Conservation (phyloP, 352 stramenopile species). For the Globisporangium camurandrum region DNA sequence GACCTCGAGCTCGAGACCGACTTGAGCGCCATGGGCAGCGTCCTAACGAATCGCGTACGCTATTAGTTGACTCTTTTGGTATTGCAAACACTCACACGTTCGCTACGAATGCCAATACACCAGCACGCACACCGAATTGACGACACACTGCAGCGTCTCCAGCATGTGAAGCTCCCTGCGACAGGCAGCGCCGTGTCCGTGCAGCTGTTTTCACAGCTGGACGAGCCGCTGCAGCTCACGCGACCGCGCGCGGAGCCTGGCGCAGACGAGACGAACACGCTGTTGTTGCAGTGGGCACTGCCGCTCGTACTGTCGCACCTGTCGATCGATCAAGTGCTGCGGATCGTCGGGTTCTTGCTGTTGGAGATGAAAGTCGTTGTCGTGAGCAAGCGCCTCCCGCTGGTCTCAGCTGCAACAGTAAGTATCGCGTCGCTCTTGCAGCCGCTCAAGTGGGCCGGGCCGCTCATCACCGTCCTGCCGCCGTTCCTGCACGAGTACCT, state of each 20-base stretch:
- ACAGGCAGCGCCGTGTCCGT: slow-evolving; percentile 13
- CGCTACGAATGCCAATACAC: not conserved
- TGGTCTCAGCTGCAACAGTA: slow-evolving; percentile 33
- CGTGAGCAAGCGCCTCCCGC: slow-evolving; percentile 32
- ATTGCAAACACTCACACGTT: not conserved
- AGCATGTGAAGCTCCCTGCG: slow-evolving; percentile 13
- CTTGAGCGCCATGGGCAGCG: slow-evolving; percentile 13
- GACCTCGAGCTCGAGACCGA: slow-evolving; percentile 5
- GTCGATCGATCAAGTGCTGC: slow-evolving; percentile 31
- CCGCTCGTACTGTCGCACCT: slow-evolving; percentile 23
- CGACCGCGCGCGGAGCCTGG: slow-evolving; percentile 25
- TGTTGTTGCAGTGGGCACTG: slow-evolving; percentile 43
- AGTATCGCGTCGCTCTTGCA: slow-evolving; percentile 34
- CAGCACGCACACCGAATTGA: slow-evolving; percentile 37
- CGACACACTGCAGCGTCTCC: slow-evolving; percentile 19
- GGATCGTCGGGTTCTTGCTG: slow-evolving; percentile 33
- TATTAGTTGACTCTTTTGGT: not conserved
- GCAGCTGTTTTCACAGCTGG: slow-evolving; percentile 15
- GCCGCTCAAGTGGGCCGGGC: slow-evolving; percentile 39
- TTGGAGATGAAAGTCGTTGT: slow-evolving; percentile 50
- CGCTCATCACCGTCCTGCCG: slow-evolving; percentile 40
- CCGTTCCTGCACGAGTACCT: slow-evolving; percentile 45
- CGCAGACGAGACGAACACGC: slow-evolving; percentile 24
- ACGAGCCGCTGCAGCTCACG: slow-evolving; percentile 15
- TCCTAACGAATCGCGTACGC: slow-evolving; percentile 39